These are phyloP conservation scores for Pestalotiopsis sp. DNA, from an alignment of 2,329 filamentous ascomycete species.

Conservation along the genomic window DNA sequence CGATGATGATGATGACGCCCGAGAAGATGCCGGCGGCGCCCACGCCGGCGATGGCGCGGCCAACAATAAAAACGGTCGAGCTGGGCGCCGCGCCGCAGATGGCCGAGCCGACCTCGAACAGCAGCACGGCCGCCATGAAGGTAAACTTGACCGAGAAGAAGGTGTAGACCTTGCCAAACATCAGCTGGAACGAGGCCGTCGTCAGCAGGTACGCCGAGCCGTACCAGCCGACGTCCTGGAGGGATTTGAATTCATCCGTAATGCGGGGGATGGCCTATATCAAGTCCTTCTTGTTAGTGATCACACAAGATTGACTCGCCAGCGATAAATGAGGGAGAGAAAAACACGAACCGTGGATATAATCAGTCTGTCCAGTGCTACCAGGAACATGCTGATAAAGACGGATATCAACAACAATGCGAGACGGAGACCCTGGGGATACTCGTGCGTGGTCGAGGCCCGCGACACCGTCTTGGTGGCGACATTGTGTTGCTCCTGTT, in stretches of 20 bases:
- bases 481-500: not conserved
- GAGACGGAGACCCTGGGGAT: slow-evolving; percentile 36
- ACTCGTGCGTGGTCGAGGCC: slow-evolving; percentile 25
- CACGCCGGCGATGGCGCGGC: slow-evolving; percentile 42
- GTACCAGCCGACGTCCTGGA: slow-evolving; percentile 43
- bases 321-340: not conserved
- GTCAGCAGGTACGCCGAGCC: slow-evolving; percentile 41
- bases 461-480: slow-evolving; percentile 11
- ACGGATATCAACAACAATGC: slow-evolving; percentile 35
- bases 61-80: slow-evolving; percentile 42
- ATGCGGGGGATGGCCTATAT: slow-evolving; percentile 38
- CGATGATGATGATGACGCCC: slow-evolving; percentile 36
- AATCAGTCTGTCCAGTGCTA: slow-evolving; percentile 40
- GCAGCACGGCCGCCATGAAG: slow-evolving; percentile 33
- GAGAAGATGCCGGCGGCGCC: slow-evolving; percentile 42
- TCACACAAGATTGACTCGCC: not conserved
- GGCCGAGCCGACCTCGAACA: slow-evolving; percentile 42
- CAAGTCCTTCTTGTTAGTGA: not conserved
- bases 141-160: slow-evolving; percentile 38
- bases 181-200: slow-evolving; percentile 40
- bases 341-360: slow-evolving; percentile 31
- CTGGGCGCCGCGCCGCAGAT: slow-evolving; percentile 43
- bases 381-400: slow-evolving; percentile 40
- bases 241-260: slow-evolving; percentile 40
- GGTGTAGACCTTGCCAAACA: slow-evolving; percentile 43